A percentile compares a stretch with the other conserved stretches of the same genome.
Evolutionary conservation across 257 asterid species (phyloP).

Genomic region (Jasminum sambac): DNA sequence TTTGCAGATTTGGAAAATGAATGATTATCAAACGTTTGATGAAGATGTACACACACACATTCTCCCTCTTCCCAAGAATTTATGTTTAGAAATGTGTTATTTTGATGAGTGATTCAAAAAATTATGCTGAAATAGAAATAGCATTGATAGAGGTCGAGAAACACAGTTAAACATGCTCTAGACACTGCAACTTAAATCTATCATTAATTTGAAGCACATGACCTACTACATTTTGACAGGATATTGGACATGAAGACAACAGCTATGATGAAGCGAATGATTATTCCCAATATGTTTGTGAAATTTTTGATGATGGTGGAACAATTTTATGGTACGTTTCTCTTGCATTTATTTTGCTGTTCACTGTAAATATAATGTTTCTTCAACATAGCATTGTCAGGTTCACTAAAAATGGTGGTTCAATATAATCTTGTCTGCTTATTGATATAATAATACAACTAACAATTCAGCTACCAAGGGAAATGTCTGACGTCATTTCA

Average conservation of each 20-base stretch:
- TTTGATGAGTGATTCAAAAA: too few species aligned
- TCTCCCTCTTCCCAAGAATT: too few species aligned
- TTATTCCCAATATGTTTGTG: slow-evolving; percentile 60
- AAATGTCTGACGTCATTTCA: slow-evolving; percentile 92
- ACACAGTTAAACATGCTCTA: too few species aligned
- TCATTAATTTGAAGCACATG: not conserved
- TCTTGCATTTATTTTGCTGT: not conserved
- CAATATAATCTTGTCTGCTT: not conserved
- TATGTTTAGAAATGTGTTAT: too few species aligned
- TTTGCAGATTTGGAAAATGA: too few species aligned
- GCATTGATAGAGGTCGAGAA: too few species aligned
- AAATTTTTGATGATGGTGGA: slow-evolving; percentile 79
- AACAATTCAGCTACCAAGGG: slow-evolving; percentile 78
- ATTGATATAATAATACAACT: too few species aligned
- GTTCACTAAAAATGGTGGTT: not conserved
- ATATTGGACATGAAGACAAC: slow-evolving; percentile 36
- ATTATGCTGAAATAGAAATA: too few species aligned
- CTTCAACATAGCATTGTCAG: not conserved
- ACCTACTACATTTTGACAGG: slow-evolving; percentile 36
- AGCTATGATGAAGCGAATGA: slow-evolving; percentile 48
- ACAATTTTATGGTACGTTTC: slow-evolving; percentile 47
- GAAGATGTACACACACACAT: too few species aligned
- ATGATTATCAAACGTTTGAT: too few species aligned
- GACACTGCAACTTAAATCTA: too few species aligned
- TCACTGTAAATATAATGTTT: too few species aligned